These are phyloP conservation scores for Gentiana dahurica DNA, from an alignment of 257 asterid genomes.

Conservation along the genomic window DNA sequence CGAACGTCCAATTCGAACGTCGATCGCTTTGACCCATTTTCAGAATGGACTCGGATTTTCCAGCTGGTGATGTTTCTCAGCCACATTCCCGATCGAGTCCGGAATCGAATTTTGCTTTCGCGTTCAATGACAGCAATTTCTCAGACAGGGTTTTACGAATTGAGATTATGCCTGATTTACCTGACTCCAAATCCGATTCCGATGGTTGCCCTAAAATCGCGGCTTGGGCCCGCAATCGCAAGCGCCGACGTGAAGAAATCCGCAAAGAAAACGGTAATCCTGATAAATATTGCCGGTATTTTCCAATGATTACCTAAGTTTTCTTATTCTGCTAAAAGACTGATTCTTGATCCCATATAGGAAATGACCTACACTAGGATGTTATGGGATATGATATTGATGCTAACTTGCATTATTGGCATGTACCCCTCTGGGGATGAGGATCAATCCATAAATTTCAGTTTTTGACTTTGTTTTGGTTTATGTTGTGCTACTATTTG, in stretches of 20 bases:
- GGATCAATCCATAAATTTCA: too few species aligned
- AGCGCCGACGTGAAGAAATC: slow-evolving; percentile 65
- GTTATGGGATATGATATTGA: too few species aligned
- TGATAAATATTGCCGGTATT: slow-evolving; percentile 2
- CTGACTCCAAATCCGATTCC: slow-evolving; percentile 34
- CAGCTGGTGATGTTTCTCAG: slow-evolving; percentile 17
- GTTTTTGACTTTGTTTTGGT: too few species aligned
- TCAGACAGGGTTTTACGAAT: slow-evolving; percentile 65
- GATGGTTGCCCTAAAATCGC: slow-evolving; percentile 24
- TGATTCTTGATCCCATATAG: too few species aligned
- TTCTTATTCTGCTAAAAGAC: too few species aligned
- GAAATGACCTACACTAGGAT: too few species aligned
- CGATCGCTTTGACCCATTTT: slow-evolving; percentile 13
- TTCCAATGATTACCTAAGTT: too few species aligned
- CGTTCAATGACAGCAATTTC: slow-evolving; percentile 65
- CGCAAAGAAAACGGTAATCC: slow-evolving; percentile 31
- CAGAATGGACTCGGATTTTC: slow-evolving; percentile 23
- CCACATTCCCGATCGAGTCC: slow-evolving; percentile 18
- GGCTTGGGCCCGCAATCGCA: slow-evolving; percentile 61
- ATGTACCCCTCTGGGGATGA: too few species aligned
- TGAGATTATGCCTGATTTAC: slow-evolving; percentile 45
- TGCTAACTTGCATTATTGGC: too few species aligned
- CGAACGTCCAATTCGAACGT: slow-evolving; percentile 11
- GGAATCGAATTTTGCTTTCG: slow-evolving; percentile 45
- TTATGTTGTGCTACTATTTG: too few species aligned